Conservation (phyloP, 345 rosid species). For the Anacardium occidentale region DNA sequence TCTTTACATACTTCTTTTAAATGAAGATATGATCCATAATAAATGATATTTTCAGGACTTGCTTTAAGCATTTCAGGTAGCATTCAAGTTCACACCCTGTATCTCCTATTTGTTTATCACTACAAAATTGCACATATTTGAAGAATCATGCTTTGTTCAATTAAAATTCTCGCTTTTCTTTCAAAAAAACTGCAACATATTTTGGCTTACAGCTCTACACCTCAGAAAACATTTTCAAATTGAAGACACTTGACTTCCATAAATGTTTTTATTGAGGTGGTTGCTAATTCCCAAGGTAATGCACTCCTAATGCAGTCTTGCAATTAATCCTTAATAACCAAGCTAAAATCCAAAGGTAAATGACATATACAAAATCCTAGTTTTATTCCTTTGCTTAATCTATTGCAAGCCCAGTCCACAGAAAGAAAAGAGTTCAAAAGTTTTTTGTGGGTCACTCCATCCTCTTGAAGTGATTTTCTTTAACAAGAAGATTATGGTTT, state of each 20-base stretch:
- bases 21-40: neutral
- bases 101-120: neutral
- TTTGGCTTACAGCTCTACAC: neutral
- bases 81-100: neutral
- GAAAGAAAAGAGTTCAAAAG: neutral
- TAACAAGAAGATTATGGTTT: too few species aligned
- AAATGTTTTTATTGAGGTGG: too few species aligned
- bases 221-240: neutral
- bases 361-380: neutral
- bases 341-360: neutral
- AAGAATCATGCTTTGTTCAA: neutral
- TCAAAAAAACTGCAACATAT: neutral
- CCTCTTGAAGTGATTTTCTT: too few species aligned
- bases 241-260: neutral
- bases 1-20: neutral
- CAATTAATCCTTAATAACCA: neutral
- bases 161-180: neutral
- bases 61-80: neutral
- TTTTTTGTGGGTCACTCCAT: too few species aligned
- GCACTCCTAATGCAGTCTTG: neutral
- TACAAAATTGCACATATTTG: neutral
- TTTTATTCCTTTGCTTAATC: constrained; percentile 1
- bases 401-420: neutral
- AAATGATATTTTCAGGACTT: neutral
- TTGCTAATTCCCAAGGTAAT: neutral